phyloP scores from a whole-genome alignment of 2,329 filamentous ascomycete species.

The Alternaria gaisen region DNA sequence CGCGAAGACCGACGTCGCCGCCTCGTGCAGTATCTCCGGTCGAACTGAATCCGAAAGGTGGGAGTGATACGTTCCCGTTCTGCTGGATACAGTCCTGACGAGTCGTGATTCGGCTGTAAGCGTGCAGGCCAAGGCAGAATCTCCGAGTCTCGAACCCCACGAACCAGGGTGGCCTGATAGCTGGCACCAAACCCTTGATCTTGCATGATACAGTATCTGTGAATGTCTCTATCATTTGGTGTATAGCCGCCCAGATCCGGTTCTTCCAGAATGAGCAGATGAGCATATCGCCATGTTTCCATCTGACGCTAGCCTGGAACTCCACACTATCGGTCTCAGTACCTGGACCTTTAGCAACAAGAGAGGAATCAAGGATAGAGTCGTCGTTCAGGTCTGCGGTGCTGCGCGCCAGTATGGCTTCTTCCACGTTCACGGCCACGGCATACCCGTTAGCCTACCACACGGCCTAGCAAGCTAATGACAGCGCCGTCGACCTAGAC shows the following conservation, averaged over 20 bases:
- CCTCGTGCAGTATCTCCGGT: not conserved
- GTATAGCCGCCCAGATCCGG: not conserved
- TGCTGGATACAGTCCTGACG: not conserved
- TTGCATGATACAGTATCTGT: not conserved
- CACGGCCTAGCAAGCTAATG: not conserved
- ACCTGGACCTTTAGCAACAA: not conserved
- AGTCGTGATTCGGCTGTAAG: not conserved
- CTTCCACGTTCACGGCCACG: not conserved
- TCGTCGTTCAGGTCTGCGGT: not conserved
- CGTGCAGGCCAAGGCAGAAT: not conserved
- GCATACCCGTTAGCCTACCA: not conserved
- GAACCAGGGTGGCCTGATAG: not conserved
- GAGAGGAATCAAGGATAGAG: not conserved
- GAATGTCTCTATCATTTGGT: not conserved
- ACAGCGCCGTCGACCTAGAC: not conserved
- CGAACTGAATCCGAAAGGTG: not conserved
- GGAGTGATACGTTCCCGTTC: not conserved
- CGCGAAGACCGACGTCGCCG: not conserved
- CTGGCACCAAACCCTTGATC: not conserved
- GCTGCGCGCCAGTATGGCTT: not conserved
- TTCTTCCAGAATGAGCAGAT: not conserved
- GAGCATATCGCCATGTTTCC: not conserved
- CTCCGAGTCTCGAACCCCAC: not conserved
- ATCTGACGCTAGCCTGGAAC: not conserved
- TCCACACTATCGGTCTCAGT: not conserved